Percentiles rank a stretch among this genome's conserved stretches.
Conservation (phyloP, 139 green algal species). For the Micractinium conductrix region DNA sequence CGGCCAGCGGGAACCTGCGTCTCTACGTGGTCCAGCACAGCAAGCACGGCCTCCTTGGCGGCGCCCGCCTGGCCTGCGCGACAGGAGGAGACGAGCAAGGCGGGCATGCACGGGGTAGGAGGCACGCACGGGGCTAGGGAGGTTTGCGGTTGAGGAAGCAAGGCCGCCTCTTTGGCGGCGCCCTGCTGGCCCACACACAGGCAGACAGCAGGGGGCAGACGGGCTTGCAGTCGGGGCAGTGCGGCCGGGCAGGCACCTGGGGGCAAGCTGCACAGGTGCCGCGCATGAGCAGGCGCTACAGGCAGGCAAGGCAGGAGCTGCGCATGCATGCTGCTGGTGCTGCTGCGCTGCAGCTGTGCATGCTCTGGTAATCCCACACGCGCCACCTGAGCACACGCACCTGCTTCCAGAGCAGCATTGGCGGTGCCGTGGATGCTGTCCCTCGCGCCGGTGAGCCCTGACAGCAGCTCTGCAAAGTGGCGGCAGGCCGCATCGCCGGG, state of each 20-base stretch:
- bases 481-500: neutral
- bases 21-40: slow-evolving; percentile 29
- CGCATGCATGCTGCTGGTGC: neutral
- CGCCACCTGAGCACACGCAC: neutral
- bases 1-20: neutral
- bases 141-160: neutral
- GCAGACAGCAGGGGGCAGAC: neutral
- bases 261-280: neutral
- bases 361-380: neutral
- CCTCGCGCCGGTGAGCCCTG: neutral
- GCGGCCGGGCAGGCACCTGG: neutral
- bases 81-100: neutral
- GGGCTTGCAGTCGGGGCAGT: neutral
- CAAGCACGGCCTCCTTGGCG: slow-evolving; percentile 18
- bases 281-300: neutral
- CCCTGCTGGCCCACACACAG: too few relatives aligned
- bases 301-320: neutral
- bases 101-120: neutral
- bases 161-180: too few relatives aligned
- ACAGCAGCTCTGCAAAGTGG: slow-evolving; percentile 23
- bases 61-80: slow-evolving; percentile 25
- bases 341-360: neutral
- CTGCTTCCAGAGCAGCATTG: neutral
- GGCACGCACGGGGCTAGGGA: neutral
- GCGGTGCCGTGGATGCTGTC: slow-evolving; percentile 28